phyloP scores from a whole-genome alignment of 768 basidiomycete genomes.

The Candolleomyces eurysporus region DNA sequence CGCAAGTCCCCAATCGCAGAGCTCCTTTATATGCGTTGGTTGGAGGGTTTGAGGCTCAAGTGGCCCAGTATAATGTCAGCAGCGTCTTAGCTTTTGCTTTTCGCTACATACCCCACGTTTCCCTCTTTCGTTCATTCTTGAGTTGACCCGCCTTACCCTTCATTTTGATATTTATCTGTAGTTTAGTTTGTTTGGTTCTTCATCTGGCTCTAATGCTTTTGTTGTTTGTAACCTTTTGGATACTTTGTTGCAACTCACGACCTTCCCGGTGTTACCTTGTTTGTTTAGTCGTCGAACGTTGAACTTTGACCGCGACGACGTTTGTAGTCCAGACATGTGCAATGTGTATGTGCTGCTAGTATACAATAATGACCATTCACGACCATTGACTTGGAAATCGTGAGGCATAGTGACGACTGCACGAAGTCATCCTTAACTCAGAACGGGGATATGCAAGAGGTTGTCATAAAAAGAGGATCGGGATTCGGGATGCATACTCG shows the following conservation, averaged over 20 bases:
- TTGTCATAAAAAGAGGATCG: neutral
- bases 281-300: neutral
- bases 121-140: neutral
- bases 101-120: neutral
- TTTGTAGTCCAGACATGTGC: neutral
- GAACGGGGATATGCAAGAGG: too few species aligned
- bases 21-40: constrained; percentile 95
- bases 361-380: neutral
- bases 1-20: constrained; percentile 91
- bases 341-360: neutral
- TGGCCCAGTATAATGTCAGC: constrained; percentile 71
- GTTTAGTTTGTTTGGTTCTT: neutral
- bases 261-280: neutral
- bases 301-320: neutral
- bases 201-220: neutral
- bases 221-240: neutral
- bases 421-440: too few species aligned
- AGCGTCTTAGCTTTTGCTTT: neutral
- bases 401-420: neutral
- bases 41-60: constrained; percentile 87
- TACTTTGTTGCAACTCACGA: neutral
- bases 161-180: constrained; percentile 2
- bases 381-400: neutral
- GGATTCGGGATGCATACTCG: neutral
- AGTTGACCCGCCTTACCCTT: neutral